A percentile compares a stretch with the other conserved stretches of the same genome.
Conservation (phyloP, 2,329 filamentous ascomycete genomes). For the Cladosporium sp. region DNA sequence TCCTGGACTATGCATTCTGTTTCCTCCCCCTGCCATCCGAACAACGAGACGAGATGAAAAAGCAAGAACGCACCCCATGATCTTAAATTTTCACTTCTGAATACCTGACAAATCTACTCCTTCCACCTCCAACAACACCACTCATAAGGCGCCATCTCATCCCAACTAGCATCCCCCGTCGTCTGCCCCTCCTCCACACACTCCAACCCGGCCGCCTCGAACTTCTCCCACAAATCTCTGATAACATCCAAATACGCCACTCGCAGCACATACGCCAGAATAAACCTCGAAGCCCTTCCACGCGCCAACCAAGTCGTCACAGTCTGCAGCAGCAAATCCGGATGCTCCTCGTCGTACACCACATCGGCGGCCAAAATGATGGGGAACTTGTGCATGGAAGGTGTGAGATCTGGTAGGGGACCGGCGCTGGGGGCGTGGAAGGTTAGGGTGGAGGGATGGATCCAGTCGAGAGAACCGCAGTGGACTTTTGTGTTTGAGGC, state of each 20-base stretch:
- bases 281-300: slow-evolving; percentile 27
- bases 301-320: slow-evolving; percentile 34
- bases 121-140: slow-evolving; percentile 38
- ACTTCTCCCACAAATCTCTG: slow-evolving; percentile 36
- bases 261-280: slow-evolving; percentile 38
- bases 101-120: not conserved
- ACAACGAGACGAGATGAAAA: too few species aligned
- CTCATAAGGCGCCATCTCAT: slow-evolving; percentile 35
- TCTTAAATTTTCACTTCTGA: too few species aligned
- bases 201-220: slow-evolving; percentile 35
- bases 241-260: slow-evolving; percentile 41
- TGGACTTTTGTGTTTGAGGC: slow-evolving; percentile 14
- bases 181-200: slow-evolving; percentile 32
- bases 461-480: slow-evolving; percentile 37
- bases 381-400: slow-evolving; percentile 24
- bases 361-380: slow-evolving; percentile 41
- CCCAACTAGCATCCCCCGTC: slow-evolving; percentile 28
- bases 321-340: slow-evolving; percentile 33
- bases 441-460: slow-evolving; percentile 20
- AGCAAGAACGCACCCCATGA: too few species aligned
- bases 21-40: too few species aligned
- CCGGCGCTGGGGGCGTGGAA: slow-evolving; percentile 5
- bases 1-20: too few species aligned
- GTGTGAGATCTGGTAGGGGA: not conserved
- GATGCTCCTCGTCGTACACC: slow-evolving; percentile 39